Evolutionary conservation across 306 rosid species (phyloP).

Genomic region (Quercus parvula): DNA sequence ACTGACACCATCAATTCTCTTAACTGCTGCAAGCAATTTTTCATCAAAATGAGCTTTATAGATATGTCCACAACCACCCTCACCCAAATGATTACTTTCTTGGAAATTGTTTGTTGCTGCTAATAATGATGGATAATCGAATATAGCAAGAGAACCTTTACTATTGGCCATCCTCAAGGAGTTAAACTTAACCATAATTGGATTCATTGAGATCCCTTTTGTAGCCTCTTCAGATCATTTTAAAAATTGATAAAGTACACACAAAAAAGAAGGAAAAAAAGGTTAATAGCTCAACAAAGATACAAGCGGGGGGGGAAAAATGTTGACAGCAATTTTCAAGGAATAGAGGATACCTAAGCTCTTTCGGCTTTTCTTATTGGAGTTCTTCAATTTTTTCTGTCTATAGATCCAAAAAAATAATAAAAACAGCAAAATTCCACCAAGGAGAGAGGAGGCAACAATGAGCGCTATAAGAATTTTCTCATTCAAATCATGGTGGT

Average conservation of each 20-base stretch:
- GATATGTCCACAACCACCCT: conserved; percentile 53
- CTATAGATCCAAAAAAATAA: conserved; percentile 52
- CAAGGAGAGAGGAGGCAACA: conserved; percentile 69
- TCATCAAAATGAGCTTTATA: conserved; percentile 72
- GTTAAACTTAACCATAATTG: conserved; percentile 44
- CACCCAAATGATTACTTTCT: conserved; percentile 52
- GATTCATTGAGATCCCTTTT: conserved; percentile 39
- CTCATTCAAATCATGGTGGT: conserved; percentile 66
- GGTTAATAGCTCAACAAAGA: not conserved
- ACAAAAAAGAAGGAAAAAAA: conserved; percentile 5
- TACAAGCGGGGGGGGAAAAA: not conserved
- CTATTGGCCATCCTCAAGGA: conserved; percentile 62
- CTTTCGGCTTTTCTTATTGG: conserved; percentile 37
- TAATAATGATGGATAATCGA: conserved; percentile 68
- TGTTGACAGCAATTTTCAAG: not conserved
- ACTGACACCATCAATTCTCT: conserved; percentile 48
- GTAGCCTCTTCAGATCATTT: conserved; percentile 45
- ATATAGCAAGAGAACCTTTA: conserved; percentile 58
- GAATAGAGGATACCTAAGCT: conserved; percentile 43
- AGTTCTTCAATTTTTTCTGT: conserved; percentile 30
- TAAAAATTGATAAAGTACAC: not conserved
- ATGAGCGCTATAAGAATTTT: conserved; percentile 61
- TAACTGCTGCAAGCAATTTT: conserved; percentile 64
- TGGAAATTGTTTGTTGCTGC: conserved; percentile 70
- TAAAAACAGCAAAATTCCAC: conserved; percentile 51